Evolutionary conservation across 768 basidiomycete genomes (phyloP), one percentile per base, ranked within the genome.

Genomic region (Tylopilus rubrobrunneus): DNA sequence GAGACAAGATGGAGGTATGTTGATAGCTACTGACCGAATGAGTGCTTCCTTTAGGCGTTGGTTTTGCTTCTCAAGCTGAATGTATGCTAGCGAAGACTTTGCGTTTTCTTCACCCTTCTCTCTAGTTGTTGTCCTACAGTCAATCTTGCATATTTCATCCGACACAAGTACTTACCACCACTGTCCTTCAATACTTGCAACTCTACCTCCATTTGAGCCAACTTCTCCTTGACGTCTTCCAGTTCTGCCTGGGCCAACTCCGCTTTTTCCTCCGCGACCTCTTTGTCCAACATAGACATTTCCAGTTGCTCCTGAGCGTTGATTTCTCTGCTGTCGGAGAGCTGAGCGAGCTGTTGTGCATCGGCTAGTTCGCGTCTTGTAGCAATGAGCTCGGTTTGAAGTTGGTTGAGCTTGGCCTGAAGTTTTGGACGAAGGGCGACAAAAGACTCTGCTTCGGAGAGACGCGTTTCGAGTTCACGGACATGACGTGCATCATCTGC

Each of bases 31-130:
- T 34, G 41, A 92, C 89, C 86, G 80, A 51, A 96, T 78, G 10
- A 98, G 77, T 12, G 97, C 97, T 65, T 98, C 97, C 70, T 97
- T 98, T 51, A 99, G 73, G 15, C 97, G 75, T 64, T 93, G 92
- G 57, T 98, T 99, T 65, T 98, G 96, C 68, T 92, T 97, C 74
- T 98, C 95, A 1, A 99, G 83, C 65, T 98, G 96, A 17, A 88
- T 78, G 68, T 85, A 83, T 28, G 82, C 82, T 56, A 89, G 62
- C 5, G 87, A 83, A 58, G 78, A 76, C 62, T 85, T 86, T 7
- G 73, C 73, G 28, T 61, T 71, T 5, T 65, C 64, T 17, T 71
- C 66, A 11, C 59, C 65, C 34, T 64, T 72, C 28, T 68, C 71
- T 15, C 59, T 69, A 14, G 31, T n/a, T 14, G 45, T 70, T 70